These are phyloP conservation scores for Sporothrix luriei DNA, from an alignment of 2,329 filamentous ascomycete genomes.

Conservation along the genomic window DNA sequence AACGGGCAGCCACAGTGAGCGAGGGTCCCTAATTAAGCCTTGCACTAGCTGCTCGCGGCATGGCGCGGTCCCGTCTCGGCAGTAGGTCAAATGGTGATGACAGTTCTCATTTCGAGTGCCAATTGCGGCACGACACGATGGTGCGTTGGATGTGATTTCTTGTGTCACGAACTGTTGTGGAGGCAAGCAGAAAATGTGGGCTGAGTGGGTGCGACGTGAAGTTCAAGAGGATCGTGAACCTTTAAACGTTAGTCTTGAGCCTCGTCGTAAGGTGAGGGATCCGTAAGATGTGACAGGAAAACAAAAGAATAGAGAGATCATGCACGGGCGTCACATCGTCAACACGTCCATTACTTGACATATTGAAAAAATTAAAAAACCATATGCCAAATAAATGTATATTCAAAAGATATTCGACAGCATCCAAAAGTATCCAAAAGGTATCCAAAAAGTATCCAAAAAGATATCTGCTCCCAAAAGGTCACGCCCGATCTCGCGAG, in stretches of 20 bases:
- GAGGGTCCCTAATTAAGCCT: not conserved
- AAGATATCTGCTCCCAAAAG: not conserved
- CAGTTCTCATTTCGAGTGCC: not conserved
- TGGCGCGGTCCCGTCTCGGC: not conserved
- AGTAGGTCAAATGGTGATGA: not conserved
- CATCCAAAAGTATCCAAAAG: too few species aligned
- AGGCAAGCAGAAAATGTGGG: too few species aligned
- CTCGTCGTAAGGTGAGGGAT: too few species aligned
- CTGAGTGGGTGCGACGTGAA: not conserved
- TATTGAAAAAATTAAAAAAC: not conserved
- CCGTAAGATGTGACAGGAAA: too few species aligned
- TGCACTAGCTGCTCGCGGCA: constrained; percentile 25
- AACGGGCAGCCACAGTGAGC: constrained; percentile 8
- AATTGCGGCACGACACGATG: not conserved
- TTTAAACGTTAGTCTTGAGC: not conserved
- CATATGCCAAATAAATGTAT: not conserved
- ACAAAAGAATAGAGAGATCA: too few species aligned
- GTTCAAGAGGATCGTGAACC: not conserved
- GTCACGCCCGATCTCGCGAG: not conserved
- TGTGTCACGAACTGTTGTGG: too few species aligned
- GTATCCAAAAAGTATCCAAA: too few species aligned
- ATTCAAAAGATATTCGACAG: not conserved
- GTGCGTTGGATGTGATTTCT: not conserved
- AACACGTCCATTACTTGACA: not conserved
- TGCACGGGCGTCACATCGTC: too few species aligned